Evolutionary conservation across 2,329 filamentous ascomycete genomes (phyloP), one percentile per base, ranked within the genome.

Genomic region (Graphiopsis chlorocephala): DNA sequence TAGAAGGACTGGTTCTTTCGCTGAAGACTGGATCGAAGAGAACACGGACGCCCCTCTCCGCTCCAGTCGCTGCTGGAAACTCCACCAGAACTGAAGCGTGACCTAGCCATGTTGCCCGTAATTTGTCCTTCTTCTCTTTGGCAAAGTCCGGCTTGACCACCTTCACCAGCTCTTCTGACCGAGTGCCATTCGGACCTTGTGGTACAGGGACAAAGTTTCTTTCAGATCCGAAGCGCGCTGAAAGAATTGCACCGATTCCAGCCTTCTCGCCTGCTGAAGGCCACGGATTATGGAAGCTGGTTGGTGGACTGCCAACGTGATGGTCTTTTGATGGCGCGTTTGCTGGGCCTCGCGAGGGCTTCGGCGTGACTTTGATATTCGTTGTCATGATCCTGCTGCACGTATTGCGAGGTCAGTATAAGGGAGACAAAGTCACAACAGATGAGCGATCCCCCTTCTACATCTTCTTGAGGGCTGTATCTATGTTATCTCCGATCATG

Each of bases 21-120:
- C 77, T 81, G 73, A 84, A 86, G 5, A 86, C 82, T 1, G 84
- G 83, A 68, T 86, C 84, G 42, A 84, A 79, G 2, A 86, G 72
- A 20, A 85, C 75, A 4, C 81, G 76, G 26, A 82, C 69, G 4
- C 79, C 80, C 65, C 82, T 72, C 29, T 68, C 64, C 15, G 65
- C 69, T 11, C 73, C 76, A 5, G 68, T 61, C 3, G 65, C 64
- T 17, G 66, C 72, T 3, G 76, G 72, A 6, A 78, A 79, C 66
- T 84, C 81, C 20, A 84, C 68, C 14, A 84, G 68, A 67, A 83
- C 83, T 38, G 78, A 80, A 1, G 82, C 82, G 72, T 84, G 82
- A 0, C 82, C 82, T 26, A 84, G 77, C 82, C 82, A 84, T 14
- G 82, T 84, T 4, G 80, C 80, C 67, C 80, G 81, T 25, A 80